Base-by-base conservation (phyloP, 305 asterid species). In the Solanum hybrid region DNA sequence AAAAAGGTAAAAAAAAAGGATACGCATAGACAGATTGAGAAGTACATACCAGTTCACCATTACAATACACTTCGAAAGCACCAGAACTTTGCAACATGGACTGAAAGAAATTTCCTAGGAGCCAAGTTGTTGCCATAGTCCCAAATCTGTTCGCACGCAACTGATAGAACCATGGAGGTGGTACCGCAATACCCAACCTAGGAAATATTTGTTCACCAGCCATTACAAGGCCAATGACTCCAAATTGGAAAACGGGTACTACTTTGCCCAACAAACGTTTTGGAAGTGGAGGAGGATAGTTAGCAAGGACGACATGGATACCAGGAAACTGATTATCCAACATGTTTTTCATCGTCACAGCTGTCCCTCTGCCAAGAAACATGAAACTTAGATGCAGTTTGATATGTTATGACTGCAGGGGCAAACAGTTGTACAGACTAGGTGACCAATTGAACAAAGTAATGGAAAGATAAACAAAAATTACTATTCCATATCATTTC, bases 61-160 rank as follows among this genome's bases (percentile, higher is more conserved):
- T 97, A 86, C 95, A 95, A 89, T 92, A 91, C 87, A 97, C 99
- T 94, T 97, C 99, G 92, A 97, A 97, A 89, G 99, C 99, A 89
- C 99, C 97, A 1, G 99, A 95, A 88, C 95, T 95, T 92, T 95
- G 99, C 93, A 97, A 91, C 94, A 94, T 96, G 69, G 99, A 95
- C 80, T 97, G 99, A 81, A 96, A 93, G 92, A 96, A 94, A 94
- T 95, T 97, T 88, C 99, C 99, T 2, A 97, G 95, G 84, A 97
- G 96, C 99, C 99, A 97, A 89, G 97, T 95, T 92, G 96, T 96
- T 56, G 99, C 96, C 95, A 97, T 95, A 86, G 98, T 95, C 90
- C 99, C 99, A 89, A 97, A 97, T 90, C 95, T 94, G 93, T 97
- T 97, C 51, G 99, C 95, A 19, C 98, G 95, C 93, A 96, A 81